These are phyloP conservation scores for Puccinia coronata DNA, from an alignment of 1,284 basidiomycete genomes.

Conservation along the genomic window DNA sequence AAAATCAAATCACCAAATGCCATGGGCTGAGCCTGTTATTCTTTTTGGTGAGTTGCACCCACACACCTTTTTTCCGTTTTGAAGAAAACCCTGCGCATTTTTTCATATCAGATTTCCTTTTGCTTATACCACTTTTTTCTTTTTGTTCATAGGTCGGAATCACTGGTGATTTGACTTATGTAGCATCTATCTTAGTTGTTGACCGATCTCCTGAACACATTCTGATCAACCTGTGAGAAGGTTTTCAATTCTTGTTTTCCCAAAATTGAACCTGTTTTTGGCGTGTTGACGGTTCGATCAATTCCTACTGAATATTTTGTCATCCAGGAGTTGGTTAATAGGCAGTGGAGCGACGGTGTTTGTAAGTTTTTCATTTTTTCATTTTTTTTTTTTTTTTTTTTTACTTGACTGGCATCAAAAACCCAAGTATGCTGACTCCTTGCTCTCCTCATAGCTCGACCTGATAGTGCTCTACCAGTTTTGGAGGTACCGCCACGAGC, in stretches of 20 bases:
- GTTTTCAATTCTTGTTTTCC: background rate
- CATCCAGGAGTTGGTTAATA: constrained; percentile 44
- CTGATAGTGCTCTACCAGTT: constrained; percentile 46
- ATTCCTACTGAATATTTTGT: too few relatives aligned
- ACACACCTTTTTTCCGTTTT: too few relatives aligned
- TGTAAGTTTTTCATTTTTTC: constrained; percentile 1
- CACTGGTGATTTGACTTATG: constrained; percentile 46
- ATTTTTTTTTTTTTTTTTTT: too few relatives aligned
- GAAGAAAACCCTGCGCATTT: too few relatives aligned
- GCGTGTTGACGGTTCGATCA: too few relatives aligned
- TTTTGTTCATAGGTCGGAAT: constrained; percentile 25
- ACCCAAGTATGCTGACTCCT: too few relatives aligned
- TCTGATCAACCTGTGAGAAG: constrained; percentile 45
- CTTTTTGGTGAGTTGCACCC: constrained; percentile 52
- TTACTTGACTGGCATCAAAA: too few relatives aligned
- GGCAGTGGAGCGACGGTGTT: constrained; percentile 44
- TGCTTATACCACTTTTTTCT: background rate
- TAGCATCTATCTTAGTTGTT: constrained; percentile 25
- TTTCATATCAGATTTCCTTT: too few relatives aligned
- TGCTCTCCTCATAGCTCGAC: constrained; percentile 3
- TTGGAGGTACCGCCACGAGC: constrained; percentile 43
- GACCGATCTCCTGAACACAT: constrained; percentile 29
- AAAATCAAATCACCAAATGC: constrained; percentile 59
- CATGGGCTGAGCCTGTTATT: constrained; percentile 58
- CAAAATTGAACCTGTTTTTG: too few relatives aligned